phyloP scores from a whole-genome alignment of 2,329 filamentous ascomycete species.

The Talaromyces sp. region DNA sequence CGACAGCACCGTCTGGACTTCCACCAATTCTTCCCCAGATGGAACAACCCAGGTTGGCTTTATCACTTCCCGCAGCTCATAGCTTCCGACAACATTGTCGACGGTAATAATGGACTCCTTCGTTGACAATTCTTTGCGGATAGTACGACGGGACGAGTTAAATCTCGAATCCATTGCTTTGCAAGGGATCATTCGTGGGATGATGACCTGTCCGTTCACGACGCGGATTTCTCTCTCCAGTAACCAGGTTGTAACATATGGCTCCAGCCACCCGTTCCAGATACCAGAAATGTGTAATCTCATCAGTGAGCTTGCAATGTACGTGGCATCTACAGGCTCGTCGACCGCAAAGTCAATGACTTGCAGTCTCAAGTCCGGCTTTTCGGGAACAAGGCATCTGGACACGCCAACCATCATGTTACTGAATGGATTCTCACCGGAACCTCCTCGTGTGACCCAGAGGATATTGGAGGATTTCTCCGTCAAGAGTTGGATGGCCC shows the following conservation, averaged over 20 bases:
- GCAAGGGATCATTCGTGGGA: conserved; percentile 27
- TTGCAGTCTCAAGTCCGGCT: conserved; percentile 15
- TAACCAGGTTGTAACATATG: conserved; percentile 1
- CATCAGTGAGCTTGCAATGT: neutral
- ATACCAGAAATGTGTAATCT: conserved; percentile 1
- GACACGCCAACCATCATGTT: conserved; percentile 17
- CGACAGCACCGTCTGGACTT: neutral
- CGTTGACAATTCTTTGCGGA: neutral
- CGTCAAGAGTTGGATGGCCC: conserved; percentile 19
- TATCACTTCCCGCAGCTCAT: neutral
- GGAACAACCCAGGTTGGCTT: neutral
- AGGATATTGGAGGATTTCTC: conserved; percentile 6
- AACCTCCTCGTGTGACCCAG: conserved; percentile 16
- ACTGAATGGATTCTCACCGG: conserved; percentile 8
- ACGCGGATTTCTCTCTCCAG: conserved; percentile 30
- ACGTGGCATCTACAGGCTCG: neutral
- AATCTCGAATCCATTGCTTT: neutral
- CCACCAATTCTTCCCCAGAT: neutral
- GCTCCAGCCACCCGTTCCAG: conserved; percentile 1
- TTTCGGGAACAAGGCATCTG: conserved; percentile 16
- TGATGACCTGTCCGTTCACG: conserved; percentile 24
- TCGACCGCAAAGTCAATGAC: conserved; percentile 4
- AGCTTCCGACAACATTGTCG: neutral
- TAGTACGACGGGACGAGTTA: conserved; percentile 4
- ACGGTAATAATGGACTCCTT: neutral